Conservation (phyloP, 768 basidiomycete genomes). For the Amanita phalloides region DNA sequence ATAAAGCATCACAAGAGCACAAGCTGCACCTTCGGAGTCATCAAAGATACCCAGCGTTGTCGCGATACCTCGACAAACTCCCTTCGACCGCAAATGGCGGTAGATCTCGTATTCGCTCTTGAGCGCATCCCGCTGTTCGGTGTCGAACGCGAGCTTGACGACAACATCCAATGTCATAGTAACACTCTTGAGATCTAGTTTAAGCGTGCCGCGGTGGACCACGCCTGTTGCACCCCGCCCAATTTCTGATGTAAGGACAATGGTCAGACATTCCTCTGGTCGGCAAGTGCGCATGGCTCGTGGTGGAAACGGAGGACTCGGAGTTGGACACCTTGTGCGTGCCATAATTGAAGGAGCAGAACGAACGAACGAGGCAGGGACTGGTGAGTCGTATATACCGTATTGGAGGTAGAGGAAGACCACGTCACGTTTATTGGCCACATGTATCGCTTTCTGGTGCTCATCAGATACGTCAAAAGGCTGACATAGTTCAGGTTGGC, state of each 20-base stretch:
- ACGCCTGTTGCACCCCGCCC: too few species aligned
- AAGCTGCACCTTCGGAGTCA: not conserved
- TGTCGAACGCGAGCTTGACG: constrained; percentile 10
- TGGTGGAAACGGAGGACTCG: too few species aligned
- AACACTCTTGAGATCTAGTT: constrained; percentile 6
- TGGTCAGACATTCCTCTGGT: too few species aligned
- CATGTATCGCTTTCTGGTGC: constrained; percentile 3
- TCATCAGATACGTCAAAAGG: constrained; percentile 4
- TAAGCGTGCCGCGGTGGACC: constrained; percentile 8
- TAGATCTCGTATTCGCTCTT: constrained; percentile 10
- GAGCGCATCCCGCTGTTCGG: constrained; percentile 11
- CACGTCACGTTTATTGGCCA: not conserved
- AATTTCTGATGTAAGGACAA: too few species aligned
- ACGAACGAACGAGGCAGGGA: constrained; percentile 7
- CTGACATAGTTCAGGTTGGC: constrained; percentile 4
- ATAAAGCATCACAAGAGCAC: not conserved
- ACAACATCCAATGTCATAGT: constrained; percentile 9
- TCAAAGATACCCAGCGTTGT: constrained; percentile 9
- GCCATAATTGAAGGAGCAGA: constrained; percentile 7
- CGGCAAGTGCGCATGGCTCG: too few species aligned
- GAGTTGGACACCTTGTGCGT: not conserved
- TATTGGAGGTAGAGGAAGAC: constrained; percentile 8
- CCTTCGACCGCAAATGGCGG: constrained; percentile 9
- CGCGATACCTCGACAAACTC: constrained; percentile 9
- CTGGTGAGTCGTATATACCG: constrained; percentile 5